These are phyloP conservation scores for Sisymbrium altissimum DNA, from an alignment of 345 rosid species.

Conservation along the genomic window DNA sequence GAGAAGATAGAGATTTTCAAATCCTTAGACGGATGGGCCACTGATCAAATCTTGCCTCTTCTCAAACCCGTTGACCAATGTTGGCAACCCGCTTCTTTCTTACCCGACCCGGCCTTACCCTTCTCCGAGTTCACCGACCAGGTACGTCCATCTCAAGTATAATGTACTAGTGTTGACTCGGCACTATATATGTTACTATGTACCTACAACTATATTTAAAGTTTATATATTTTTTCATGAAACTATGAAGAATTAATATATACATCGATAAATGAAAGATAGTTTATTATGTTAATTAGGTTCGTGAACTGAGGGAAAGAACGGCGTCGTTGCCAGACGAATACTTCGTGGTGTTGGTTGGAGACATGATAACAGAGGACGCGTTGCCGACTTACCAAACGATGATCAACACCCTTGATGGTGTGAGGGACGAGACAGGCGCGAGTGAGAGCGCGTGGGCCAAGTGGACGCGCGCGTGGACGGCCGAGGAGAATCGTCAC, in stretches of 20 bases:
- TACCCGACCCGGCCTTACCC: constrained; percentile 47
- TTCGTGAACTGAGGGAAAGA: constrained; percentile 50
- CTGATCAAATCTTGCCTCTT: constrained; percentile 43
- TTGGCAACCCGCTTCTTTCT: constrained; percentile 64
- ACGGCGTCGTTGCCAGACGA: constrained; percentile 60
- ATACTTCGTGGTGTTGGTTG: constrained; percentile 69
- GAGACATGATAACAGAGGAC: constrained; percentile 86
- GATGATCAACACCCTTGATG: constrained; percentile 71
- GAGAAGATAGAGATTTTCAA: constrained; percentile 61
- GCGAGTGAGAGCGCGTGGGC: constrained; percentile 75
- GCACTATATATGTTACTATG: too few species aligned
- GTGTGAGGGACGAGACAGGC: constrained; percentile 72
- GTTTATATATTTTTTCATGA: too few species aligned
- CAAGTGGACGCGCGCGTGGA: constrained; percentile 66
- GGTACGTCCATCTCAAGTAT: not conserved
- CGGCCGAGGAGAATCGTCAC: constrained; percentile 34
- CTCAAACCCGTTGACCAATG: constrained; percentile 72
- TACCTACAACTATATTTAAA: too few species aligned
- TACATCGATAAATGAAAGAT: too few species aligned
- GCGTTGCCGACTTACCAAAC: constrained; percentile 76
- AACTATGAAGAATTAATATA: too few species aligned
- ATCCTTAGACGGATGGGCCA: constrained; percentile 66
- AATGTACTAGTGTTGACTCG: too few species aligned
- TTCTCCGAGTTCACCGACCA: constrained; percentile 49
- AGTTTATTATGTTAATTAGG: not conserved